Evolutionary conservation across 768 basidiomycete genomes (phyloP).

Genomic region (Suillus placidus): DNA sequence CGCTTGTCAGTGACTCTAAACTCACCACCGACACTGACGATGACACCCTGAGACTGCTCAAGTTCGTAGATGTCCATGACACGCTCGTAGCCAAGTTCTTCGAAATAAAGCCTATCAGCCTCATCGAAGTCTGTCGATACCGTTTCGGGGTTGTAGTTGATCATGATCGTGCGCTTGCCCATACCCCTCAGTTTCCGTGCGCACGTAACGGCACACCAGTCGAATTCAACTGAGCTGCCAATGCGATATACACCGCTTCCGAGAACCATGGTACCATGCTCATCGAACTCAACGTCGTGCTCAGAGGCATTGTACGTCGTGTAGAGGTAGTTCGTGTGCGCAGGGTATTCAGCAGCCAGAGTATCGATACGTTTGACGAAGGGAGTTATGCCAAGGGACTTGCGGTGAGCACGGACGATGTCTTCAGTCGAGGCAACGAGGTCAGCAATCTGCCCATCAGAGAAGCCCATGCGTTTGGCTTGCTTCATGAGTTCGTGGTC

Average conservation of each 20-base stretch:
- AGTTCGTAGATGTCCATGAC: constrained; percentile 99
- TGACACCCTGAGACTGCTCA: constrained; percentile 88
- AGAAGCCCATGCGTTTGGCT: constrained; percentile 95
- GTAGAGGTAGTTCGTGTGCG: constrained; percentile 98
- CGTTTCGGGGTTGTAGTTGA: constrained; percentile 99
- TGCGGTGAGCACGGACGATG: constrained; percentile 80
- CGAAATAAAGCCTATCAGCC: constrained; percentile 98
- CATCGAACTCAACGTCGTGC: constrained; percentile 94
- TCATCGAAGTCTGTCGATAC: constrained; percentile 99
- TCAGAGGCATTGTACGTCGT: constrained; percentile 97
- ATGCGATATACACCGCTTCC: constrained; percentile 98
- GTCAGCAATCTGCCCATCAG: constrained; percentile 89
- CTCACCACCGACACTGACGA: constrained; percentile 96
- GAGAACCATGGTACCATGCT: constrained; percentile 98
- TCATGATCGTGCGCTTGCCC: constrained; percentile 96
- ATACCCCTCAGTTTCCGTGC: constrained; percentile 89
- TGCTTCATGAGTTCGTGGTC: constrained; percentile 77
- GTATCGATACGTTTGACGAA: constrained; percentile 99
- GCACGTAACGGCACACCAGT: constrained; percentile 99
- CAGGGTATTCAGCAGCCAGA: constrained; percentile 97
- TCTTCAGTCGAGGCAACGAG: constrained; percentile 75
- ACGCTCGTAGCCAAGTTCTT: constrained; percentile 95
- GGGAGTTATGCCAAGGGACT: constrained; percentile 85
- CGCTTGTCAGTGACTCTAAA: constrained; percentile 8
- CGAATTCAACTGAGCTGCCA: constrained; percentile 98